phyloP scores from a whole-genome alignment of 2,329 filamentous ascomycete species.

The Fusarium oxysporum region DNA sequence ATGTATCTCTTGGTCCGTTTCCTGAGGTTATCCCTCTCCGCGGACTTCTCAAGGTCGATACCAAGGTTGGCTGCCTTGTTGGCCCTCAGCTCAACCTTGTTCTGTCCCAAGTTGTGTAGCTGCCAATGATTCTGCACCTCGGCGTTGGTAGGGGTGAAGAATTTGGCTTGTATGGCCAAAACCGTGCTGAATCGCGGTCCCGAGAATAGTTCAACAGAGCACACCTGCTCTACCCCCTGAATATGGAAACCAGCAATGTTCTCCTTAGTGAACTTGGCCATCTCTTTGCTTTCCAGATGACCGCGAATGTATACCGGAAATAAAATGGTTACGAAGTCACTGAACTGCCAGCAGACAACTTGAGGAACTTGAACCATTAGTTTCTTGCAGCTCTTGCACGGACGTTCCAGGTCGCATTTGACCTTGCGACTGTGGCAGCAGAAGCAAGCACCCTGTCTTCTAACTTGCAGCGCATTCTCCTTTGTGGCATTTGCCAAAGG shows the following conservation, averaged over 20 bases:
- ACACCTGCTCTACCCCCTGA: slow-evolving; percentile 55
- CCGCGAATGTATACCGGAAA: slow-evolving; percentile 64
- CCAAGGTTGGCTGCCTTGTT: slow-evolving; percentile 62
- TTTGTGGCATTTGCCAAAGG: slow-evolving; percentile 66
- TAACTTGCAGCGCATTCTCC: slow-evolving; percentile 65
- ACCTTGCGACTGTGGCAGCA: slow-evolving; percentile 71
- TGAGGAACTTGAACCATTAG: slow-evolving; percentile 62
- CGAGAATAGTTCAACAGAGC: slow-evolving; percentile 61
- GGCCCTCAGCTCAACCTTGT: slow-evolving; percentile 55
- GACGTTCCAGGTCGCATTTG: slow-evolving; percentile 66
- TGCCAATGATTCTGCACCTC: slow-evolving; percentile 66
- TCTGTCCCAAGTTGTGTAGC: slow-evolving; percentile 50
- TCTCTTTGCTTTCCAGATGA: slow-evolving; percentile 64
- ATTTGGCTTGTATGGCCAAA: slow-evolving; percentile 62
- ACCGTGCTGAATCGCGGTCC: slow-evolving; percentile 58
- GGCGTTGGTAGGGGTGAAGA: slow-evolving; percentile 62
- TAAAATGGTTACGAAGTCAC: slow-evolving; percentile 63
- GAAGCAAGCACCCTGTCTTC: slow-evolving; percentile 67
- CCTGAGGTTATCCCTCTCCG: slow-evolving; percentile 59
- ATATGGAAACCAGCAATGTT: slow-evolving; percentile 60
- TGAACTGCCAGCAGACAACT: slow-evolving; percentile 69
- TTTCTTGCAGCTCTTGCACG: slow-evolving; percentile 68
- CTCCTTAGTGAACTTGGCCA: slow-evolving; percentile 60
- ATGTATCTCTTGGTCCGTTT: slow-evolving; percentile 62
- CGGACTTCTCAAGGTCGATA: slow-evolving; percentile 57